Percentiles rank a stretch among this genome's conserved stretches.
Conservation (phyloP, 805 yeast species). For the Pichia gijzeniarum region DNA sequence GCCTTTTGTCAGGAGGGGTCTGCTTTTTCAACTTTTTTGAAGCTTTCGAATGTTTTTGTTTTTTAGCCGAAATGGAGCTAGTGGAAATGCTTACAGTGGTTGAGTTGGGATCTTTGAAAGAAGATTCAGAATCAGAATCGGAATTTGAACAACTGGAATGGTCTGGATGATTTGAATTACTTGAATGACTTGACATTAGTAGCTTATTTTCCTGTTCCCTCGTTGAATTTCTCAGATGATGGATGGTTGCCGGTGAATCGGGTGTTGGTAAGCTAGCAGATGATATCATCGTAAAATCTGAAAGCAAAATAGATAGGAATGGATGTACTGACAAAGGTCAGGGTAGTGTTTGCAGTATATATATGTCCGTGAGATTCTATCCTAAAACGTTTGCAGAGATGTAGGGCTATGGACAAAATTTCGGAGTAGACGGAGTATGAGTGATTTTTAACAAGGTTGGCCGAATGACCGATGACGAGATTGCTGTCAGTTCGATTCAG, state of each 20-base stretch:
- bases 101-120: neutral
- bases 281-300: neutral
- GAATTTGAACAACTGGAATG: neutral
- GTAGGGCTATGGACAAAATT: neutral
- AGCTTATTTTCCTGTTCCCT: neutral
- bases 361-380: too few relatives aligned
- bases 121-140: neutral
- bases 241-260: neutral
- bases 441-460: constrained; percentile 1
- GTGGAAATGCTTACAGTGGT: too few relatives aligned
- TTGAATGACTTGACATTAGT: neutral
- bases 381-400: too few relatives aligned
- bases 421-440: constrained; percentile 9
- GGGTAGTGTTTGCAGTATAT: too few relatives aligned
- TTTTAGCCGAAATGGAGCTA: neutral
- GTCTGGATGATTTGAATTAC: neutral
- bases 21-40: constrained; percentile 19
- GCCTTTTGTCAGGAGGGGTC: constrained; percentile 31
- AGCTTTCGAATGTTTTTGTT: neutral
- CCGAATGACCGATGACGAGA: neutral
- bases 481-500: neutral
- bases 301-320: too few relatives aligned
- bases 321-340: too few relatives aligned
- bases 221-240: neutral
- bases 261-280: neutral